Evolutionary conservation across 352 stramenopile genomes (phyloP).

Genomic region (Globisporangium nagaii): DNA sequence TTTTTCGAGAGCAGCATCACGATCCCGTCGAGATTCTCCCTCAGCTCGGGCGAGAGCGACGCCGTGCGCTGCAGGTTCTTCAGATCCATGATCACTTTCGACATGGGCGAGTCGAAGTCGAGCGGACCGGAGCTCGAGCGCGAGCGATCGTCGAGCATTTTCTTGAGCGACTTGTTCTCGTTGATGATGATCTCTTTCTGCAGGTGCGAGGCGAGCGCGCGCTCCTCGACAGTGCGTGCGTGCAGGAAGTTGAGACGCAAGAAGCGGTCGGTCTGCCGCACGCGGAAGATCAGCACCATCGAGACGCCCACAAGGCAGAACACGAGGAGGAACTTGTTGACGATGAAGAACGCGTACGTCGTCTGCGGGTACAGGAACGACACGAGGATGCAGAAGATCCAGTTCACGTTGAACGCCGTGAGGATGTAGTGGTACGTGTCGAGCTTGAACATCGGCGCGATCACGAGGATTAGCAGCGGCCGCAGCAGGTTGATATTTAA

Average conservation of each 20-base stretch:
- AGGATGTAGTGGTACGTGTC: slow-evolving; percentile 71
- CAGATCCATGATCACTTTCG: slow-evolving; percentile 70
- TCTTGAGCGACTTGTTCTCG: slow-evolving; percentile 81
- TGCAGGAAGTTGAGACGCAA: slow-evolving; percentile 73
- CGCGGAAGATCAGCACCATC: slow-evolving; percentile 53
- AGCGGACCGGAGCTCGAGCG: slow-evolving; percentile 29
- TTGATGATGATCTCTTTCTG: slow-evolving; percentile 83
- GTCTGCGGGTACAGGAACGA: slow-evolving; percentile 56
- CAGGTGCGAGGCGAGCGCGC: slow-evolving; percentile 51
- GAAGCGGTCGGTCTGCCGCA: slow-evolving; percentile 72
- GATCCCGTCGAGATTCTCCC: slow-evolving; percentile 71
- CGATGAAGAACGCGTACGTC: slow-evolving; percentile 46
- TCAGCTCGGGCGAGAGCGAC: slow-evolving; percentile 52
- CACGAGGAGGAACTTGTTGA: slow-evolving; percentile 72
- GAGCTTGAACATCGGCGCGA: slow-evolving; percentile 68
- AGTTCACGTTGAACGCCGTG: slow-evolving; percentile 49
- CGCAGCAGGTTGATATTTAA: slow-evolving; percentile 68
- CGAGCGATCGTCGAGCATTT: slow-evolving; percentile 65
- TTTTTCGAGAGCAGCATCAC: slow-evolving; percentile 74
- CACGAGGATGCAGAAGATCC: slow-evolving; percentile 66
- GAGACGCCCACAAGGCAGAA: slow-evolving; percentile 51
- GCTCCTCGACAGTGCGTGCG: slow-evolving; percentile 64
- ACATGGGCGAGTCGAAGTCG: slow-evolving; percentile 78
- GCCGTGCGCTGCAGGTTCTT: slow-evolving; percentile 64
- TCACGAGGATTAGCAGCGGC: slow-evolving; percentile 51